Evolutionary conservation across 1,284 basidiomycete genomes (phyloP), one percentile per base, ranked within the genome.

Genomic region (Fomitopsis palustris): DNA sequence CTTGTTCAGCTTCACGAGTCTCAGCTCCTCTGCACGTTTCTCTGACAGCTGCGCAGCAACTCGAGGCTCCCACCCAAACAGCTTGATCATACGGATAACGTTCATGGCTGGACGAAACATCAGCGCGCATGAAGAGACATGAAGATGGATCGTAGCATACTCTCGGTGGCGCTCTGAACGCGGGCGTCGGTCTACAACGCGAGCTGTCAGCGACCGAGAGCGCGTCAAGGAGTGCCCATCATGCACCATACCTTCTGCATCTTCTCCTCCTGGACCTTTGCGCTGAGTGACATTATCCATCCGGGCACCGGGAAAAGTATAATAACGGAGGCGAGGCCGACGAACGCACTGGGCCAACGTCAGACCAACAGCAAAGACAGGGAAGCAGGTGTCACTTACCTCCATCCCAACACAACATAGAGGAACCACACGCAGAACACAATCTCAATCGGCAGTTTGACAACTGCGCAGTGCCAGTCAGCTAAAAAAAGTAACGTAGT

Each of bases 251-350:
- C 74, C 38, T 69, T 68, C 63, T 70, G 70, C 72, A 74, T 73
- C 41, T 70, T 67, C 49, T 71, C 65, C 4, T 58, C 60, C 57
- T 78, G 74, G 7, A 72, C 62, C 1, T 61, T 63, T 53, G 72
- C 70, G 8, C 74, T 65, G 29, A 64, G 56, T 10, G 65, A 69
- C 2, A 72, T 70, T 38, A 77, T 57, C 49, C 64, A 71, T 0
- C 75, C 79, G 0, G 81, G 81, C 2, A 88, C 59, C 0, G 87
- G 87, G 53, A 87, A 76, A 35, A 80, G 65, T 10, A 75, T 16
- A 16, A 84, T 49, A 68, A 89, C 86, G 14, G 75, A 70, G 0
- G 70, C 74, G 64, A 90, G 75, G 6, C 87, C 83, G 33, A 82
- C 72, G 42, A 83, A 73, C 1, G 81, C 75, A 60, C 79, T 63